Conservation (phyloP, 1,284 basidiomycete genomes). For the Ustilago cynodontis region DNA sequence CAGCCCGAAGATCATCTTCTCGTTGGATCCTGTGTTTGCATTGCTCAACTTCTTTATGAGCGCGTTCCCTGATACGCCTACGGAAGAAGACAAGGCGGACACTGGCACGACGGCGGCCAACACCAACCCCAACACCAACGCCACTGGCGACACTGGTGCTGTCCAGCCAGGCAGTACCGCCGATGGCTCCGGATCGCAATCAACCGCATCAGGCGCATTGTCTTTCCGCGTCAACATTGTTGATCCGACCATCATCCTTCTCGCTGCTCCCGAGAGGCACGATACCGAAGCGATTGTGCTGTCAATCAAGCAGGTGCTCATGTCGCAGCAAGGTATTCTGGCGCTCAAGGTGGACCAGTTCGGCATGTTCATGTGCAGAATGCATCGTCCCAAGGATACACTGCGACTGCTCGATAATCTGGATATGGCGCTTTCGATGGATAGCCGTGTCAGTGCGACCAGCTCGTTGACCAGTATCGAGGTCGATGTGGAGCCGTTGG, state of each 20-base stretch:
- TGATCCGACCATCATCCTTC: slow-evolving; percentile 87
- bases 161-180: slow-evolving; percentile 9
- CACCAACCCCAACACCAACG: slow-evolving; percentile 13
- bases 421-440: slow-evolving; percentile 87
- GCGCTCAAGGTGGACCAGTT: slow-evolving; percentile 84
- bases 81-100: slow-evolving; percentile 7
- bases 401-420: slow-evolving; percentile 94
- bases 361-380: slow-evolving; percentile 91
- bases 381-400: slow-evolving; percentile 86
- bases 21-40: slow-evolving; percentile 90
- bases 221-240: slow-evolving; percentile 89
- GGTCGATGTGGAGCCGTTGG: slow-evolving; percentile 80
- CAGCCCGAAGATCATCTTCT: slow-evolving; percentile 92
- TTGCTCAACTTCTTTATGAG: slow-evolving; percentile 86
- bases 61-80: slow-evolving; percentile 72
- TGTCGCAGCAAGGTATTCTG: slow-evolving; percentile 91
- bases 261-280: slow-evolving; percentile 84
- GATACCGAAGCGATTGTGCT: slow-evolving; percentile 90
- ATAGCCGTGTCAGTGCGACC: slow-evolving; percentile 80
- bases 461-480: slow-evolving; percentile 88
- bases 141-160: neutral
- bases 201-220: slow-evolving; percentile 60
- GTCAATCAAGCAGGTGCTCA: slow-evolving; percentile 83
- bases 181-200: neutral
- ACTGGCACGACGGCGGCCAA: slow-evolving; percentile 11